Conservation (phyloP, 352 stramenopile genomes). For the Globisporangium paroecandrum region DNA sequence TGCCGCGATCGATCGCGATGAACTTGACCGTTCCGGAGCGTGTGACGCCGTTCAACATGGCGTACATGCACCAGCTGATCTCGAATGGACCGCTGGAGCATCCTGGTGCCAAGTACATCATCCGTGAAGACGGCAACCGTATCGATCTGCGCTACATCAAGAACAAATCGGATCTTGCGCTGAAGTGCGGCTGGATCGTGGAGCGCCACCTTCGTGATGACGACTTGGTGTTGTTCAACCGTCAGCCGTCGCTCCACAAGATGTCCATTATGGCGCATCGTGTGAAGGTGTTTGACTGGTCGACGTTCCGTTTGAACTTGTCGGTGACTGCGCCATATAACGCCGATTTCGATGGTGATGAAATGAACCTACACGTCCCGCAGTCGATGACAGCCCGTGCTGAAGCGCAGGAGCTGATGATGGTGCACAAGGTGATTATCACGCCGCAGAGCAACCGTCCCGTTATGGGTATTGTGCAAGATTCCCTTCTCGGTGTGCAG, state of each 20-base stretch:
- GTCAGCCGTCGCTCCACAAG: constrained; percentile 99
- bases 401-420: constrained; percentile 98
- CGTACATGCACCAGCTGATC: constrained; percentile 94
- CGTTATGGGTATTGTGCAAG: constrained; percentile 99
- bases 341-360: constrained; percentile 99
- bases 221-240: constrained; percentile 99
- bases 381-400: constrained; percentile 97
- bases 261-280: constrained; percentile 99
- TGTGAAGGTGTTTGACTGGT: constrained; percentile 99
- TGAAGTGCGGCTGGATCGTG: constrained; percentile 98
- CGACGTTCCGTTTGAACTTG: constrained; percentile 99
- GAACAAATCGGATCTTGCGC: constrained; percentile 93
- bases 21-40: constrained; percentile 98
- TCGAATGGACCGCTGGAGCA: constrained; percentile 95
- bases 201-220: constrained; percentile 98
- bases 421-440: constrained; percentile 98
- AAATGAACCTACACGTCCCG: constrained; percentile 99
- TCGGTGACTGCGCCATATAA: constrained; percentile 99
- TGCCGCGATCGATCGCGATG: constrained; percentile 97
- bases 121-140: constrained; percentile 95
- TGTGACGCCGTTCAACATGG: constrained; percentile 99
- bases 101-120: constrained; percentile 98
- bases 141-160: constrained; percentile 99
- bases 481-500: constrained; percentile 95
- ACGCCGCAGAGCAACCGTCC: constrained; percentile 98